Conservation (phyloP, 805 yeast species). For the Spathaspora gorwiae region DNA sequence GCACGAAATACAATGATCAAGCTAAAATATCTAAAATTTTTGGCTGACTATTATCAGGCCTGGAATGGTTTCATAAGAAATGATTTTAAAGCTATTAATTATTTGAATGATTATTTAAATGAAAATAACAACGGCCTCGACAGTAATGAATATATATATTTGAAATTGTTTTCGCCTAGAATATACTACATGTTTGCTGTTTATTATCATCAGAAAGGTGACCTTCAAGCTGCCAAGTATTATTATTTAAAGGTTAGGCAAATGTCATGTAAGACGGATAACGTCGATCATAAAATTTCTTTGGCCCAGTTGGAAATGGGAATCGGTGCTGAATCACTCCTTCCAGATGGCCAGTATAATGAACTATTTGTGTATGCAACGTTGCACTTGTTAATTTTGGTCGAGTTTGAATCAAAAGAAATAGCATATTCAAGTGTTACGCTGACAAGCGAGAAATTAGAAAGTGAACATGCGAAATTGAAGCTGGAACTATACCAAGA, state of each 20-base stretch:
- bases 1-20: conserved; percentile 21
- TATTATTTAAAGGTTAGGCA: conserved; percentile 34
- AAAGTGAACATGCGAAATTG: conserved; percentile 8
- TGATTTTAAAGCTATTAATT: conserved; percentile 18
- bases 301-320: conserved; percentile 16
- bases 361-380: conserved; percentile 28
- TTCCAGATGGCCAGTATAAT: conserved; percentile 14
- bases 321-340: conserved; percentile 19
- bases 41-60: conserved; percentile 31
- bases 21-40: conserved; percentile 23
- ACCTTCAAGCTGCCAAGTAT: conserved; percentile 33
- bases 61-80: conserved; percentile 31
- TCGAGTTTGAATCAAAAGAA: conserved; percentile 17
- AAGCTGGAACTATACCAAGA: conserved; percentile 12
- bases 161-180: conserved; percentile 31
- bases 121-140: conserved; percentile 35
- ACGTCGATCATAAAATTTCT: conserved; percentile 3
- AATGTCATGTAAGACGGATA: conserved; percentile 6
- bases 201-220: conserved; percentile 33
- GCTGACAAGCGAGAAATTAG: not conserved
- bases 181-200: conserved; percentile 38
- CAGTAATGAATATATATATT: conserved; percentile 35
- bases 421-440: not conserved
- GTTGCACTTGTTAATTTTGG: conserved; percentile 23
- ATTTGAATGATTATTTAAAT: conserved; percentile 28